These are phyloP conservation scores for Porphyrellus cyaneotinctus DNA, from an alignment of 768 basidiomycete genomes.

Conservation along the genomic window DNA sequence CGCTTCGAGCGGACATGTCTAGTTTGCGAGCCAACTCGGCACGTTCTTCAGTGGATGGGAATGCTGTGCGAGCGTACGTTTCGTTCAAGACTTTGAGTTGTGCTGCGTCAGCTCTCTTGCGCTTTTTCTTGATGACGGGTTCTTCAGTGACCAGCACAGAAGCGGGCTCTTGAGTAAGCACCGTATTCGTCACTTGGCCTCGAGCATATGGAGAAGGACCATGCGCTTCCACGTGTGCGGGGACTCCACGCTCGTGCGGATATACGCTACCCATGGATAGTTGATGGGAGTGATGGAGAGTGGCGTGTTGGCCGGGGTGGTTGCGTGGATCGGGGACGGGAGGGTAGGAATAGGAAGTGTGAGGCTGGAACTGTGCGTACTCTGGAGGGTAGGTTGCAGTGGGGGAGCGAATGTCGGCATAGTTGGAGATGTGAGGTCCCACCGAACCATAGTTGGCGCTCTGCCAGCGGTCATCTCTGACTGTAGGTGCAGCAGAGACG, in stretches of 20 bases:
- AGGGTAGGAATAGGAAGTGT: slow-evolving; percentile 31
- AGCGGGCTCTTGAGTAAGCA: slow-evolving; percentile 33
- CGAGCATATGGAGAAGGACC: slow-evolving; percentile 53
- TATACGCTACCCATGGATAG: slow-evolving; percentile 26
- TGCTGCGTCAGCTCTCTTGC: slow-evolving; percentile 77
- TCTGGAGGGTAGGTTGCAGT: slow-evolving; percentile 56
- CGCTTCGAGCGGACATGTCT: slow-evolving; percentile 81
- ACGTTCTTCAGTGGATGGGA: slow-evolving; percentile 87
- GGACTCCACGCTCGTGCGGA: slow-evolving; percentile 33
- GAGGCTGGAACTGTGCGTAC: slow-evolving; percentile 46
- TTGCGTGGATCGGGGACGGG: slow-evolving; percentile 37
- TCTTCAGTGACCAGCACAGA: slow-evolving; percentile 46
- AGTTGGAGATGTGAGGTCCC: slow-evolving; percentile 35
- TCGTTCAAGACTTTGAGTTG: slow-evolving; percentile 81
- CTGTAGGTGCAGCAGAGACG: slow-evolving; percentile 36
- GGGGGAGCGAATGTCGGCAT: slow-evolving; percentile 55
- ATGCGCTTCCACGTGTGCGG: slow-evolving; percentile 37
- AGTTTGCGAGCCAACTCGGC: slow-evolving; percentile 67
- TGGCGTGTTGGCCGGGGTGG: slow-evolving; percentile 23
- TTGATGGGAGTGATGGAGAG: slow-evolving; percentile 29
- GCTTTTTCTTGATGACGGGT: slow-evolving; percentile 81
- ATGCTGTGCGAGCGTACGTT: slow-evolving; percentile 76
- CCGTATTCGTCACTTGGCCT: slow-evolving; percentile 28
- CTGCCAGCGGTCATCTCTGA: slow-evolving; percentile 50
- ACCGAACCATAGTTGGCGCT: slow-evolving; percentile 37